Evolutionary conservation across 306 rosid species (phyloP), one percentile per base, ranked within the genome.

Genomic region (Phaseolus lunatus): DNA sequence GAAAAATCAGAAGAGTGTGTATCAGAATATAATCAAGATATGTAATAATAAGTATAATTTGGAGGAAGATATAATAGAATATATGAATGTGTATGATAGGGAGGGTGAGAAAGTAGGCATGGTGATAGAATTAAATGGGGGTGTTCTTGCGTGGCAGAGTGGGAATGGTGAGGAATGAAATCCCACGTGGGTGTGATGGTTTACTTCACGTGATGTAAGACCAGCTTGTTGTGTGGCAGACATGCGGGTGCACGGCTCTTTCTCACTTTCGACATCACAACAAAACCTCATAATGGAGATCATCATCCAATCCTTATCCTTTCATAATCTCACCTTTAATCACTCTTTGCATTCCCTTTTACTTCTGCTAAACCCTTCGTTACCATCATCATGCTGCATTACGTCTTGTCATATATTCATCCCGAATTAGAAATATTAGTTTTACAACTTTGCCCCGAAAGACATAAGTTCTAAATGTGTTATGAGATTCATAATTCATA

Each of bases 131-230:
- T 10, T 29, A 11, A 47, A 7, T 9, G 22, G 29, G 59, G n/a
- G 57, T 29, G 26, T 27, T 4, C 1, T 53, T 22, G 78, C 83
- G 78, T 78, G 87, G 80, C 83, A 8, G 0, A 0, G 22, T 35
- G 2, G 20, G 18, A 83, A 80, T 83, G 12, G 84, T 16, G 18
- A 15, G 31, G 5, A 48, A 62, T 72, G 78, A 67, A 81, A 76
- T 83, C 89, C 84, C 91, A 89, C 87, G 89, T 87, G 89, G 67
- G 64, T 16, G 35, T 2, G 67, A 65, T 65, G 62, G 69, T 48
- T 81, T 65, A 1, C 7, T 56, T 87, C 89, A 85, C 89, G 89
- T 85, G 90, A 89, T 57, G 77, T 12, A 35, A 18, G 69, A 78
- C 72, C 77, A 53, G 14, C 15, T 72, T 49, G 68, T 24, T 48